Percentiles rank a stretch among this genome's conserved stretches.
These are phyloP conservation scores for Colletotrichum zoysiae DNA, from an alignment of 2,329 filamentous ascomycete genomes.

Conservation along the genomic window DNA sequence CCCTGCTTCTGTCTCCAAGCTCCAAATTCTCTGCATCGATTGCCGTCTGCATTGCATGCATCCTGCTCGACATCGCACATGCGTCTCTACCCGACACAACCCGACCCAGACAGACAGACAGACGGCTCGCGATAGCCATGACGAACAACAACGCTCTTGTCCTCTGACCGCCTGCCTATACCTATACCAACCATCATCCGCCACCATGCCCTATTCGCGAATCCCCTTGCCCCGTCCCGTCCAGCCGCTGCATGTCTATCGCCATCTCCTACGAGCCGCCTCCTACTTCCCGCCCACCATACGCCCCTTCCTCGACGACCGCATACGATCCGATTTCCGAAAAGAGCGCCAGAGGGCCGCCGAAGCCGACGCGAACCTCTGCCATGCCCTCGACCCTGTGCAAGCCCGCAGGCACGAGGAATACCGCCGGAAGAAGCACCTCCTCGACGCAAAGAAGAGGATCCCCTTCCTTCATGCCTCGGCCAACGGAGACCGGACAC, in stretches of 20 bases:
- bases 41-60: constrained; percentile 38
- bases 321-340: constrained; percentile 61
- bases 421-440: constrained; percentile 23
- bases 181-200: neutral
- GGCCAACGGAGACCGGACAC: constrained; percentile 61
- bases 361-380: constrained; percentile 54
- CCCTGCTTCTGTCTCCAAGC: neutral
- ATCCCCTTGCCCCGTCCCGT: constrained; percentile 52
- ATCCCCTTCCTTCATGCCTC: constrained; percentile 65
- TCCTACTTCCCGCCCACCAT: constrained; percentile 70
- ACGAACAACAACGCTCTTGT: constrained; percentile 8
- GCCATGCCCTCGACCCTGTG: constrained; percentile 55
- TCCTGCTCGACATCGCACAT: constrained; percentile 37
- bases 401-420: constrained; percentile 18
- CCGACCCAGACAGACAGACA: too few species aligned
- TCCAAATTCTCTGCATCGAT: constrained; percentile 19
- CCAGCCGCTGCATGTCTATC: constrained; percentile 62
- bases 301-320: constrained; percentile 56
- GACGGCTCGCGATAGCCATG: neutral
- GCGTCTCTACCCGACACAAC: constrained; percentile 18
- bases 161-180: neutral
- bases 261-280: constrained; percentile 70
- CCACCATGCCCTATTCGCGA: constrained; percentile 20
- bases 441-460: constrained; percentile 18
- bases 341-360: constrained; percentile 45